A percentile compares a stretch with the other conserved stretches of the same genome.
Conservation (phyloP, 116 monocot species). For the Thalassia testudinum region DNA sequence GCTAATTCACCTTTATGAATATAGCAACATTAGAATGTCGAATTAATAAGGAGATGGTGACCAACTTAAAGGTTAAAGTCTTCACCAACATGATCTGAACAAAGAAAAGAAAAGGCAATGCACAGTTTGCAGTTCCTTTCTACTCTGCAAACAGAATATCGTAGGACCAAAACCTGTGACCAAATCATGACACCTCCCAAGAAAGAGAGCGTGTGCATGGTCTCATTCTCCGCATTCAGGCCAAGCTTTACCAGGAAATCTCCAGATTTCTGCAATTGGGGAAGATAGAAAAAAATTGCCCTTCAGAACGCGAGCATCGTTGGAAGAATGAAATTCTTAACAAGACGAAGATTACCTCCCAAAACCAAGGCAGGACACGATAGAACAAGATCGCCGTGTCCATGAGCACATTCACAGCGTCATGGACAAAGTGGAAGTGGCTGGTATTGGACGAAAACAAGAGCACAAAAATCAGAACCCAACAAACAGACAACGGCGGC, state of each 20-base stretch:
- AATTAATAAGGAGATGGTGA: too few species aligned
- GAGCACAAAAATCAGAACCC: background rate
- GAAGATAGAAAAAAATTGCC: constrained; percentile 1
- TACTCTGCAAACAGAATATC: too few species aligned
- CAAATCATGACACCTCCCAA: constrained; percentile 72
- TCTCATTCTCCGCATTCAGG: constrained; percentile 72
- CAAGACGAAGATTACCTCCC: constrained; percentile 44
- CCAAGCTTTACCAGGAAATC: constrained; percentile 32
- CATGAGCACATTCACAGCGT: constrained; percentile 60
- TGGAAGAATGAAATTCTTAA: background rate
- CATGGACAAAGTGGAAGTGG: constrained; percentile 73
- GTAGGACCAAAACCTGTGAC: constrained; percentile 90
- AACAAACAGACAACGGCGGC: background rate
- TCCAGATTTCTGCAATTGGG: constrained; percentile 57
- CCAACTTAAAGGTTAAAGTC: too few species aligned
- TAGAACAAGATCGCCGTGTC: constrained; percentile 67
- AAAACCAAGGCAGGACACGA: constrained; percentile 76
- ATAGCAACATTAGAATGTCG: too few species aligned
- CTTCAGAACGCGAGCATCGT: background rate
- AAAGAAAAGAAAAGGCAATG: too few species aligned
- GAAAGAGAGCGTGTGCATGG: constrained; percentile 75
- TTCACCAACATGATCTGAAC: too few species aligned
- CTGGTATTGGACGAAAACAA: constrained; percentile 20
- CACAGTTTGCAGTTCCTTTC: too few species aligned
- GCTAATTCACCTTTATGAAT: too few species aligned